Evolutionary conservation across 306 rosid species (phyloP).

Genomic region (Pyrus betulifolia): DNA sequence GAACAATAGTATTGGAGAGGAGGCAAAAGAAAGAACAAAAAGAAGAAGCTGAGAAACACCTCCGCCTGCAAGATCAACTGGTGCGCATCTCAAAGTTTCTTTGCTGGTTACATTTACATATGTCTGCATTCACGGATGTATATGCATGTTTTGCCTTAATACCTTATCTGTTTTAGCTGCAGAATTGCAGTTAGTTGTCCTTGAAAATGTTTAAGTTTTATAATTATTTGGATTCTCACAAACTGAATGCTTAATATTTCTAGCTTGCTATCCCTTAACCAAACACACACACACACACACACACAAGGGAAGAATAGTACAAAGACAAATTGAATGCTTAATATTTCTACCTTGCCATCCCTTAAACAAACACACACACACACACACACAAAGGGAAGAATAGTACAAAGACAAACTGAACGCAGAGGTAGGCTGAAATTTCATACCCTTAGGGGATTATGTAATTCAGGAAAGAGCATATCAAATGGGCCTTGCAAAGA

Average conservation of each 20-base stretch:
- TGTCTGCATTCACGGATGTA: not conserved
- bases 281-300: not conserved
- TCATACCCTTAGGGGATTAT: not conserved
- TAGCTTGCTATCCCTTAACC: not conserved
- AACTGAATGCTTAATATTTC: not conserved
- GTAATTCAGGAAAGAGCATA: not conserved
- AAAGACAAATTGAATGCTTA: not conserved
- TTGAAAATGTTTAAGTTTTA: not conserved
- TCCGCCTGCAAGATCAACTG: constrained; percentile 71
- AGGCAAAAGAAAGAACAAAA: constrained; percentile 97
- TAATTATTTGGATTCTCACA: not conserved
- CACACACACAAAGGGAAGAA: too few relatives aligned
- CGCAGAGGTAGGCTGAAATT: not conserved
- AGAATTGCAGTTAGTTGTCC: not conserved
- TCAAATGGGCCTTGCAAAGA: not conserved
- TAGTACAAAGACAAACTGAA: not conserved
- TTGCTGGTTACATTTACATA: not conserved
- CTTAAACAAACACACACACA: not conserved
- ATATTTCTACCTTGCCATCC: not conserved
- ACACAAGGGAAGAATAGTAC: not conserved
- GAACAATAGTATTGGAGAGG: constrained; percentile 80
- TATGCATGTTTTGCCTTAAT: not conserved
- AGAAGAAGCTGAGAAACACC: constrained; percentile 94
- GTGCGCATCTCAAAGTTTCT: constrained; percentile 27
- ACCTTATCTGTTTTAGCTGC: not conserved